Evolutionary conservation across 2,329 filamentous ascomycete species (phyloP), one percentile per base, ranked within the genome.

Genomic region (Cryphonectria radicalis): DNA sequence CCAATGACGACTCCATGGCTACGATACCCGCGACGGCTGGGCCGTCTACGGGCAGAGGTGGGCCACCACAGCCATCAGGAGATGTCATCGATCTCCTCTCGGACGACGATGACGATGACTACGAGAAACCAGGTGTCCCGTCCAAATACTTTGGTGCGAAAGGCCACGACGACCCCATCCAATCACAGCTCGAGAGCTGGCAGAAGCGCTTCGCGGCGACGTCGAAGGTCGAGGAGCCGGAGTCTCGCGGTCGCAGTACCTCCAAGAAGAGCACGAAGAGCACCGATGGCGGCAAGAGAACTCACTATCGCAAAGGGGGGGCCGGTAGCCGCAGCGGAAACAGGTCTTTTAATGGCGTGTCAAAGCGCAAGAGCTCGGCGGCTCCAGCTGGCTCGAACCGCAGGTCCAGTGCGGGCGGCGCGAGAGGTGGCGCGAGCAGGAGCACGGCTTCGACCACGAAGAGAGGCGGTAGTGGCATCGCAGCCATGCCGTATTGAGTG

Each of bases 71-170:
- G 63, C 76, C 79, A 40, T 50, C 67, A 19, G 42, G 46, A 28
- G 84, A 86, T 32, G 79, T 89, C 40, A 87, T 90, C 40, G 86
- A 90, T 73, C 81, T 91, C 35, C 84, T 89, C 73, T 86, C 84
- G 74, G 84, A 83, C 3, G 84, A 80, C 46, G 77, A 78, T 22
- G 75, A 76, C 7, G 79, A 79, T 19, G 77, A 79, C 0, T 76
- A 76, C 17, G 75, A 78, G 1, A 73, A 72, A 6, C 74, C 72
- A 11, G 76, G 81, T 22, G 81, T 82, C 68, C 76, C 81, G 40
- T 89, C 87, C 1, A 83, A 82, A 68, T 89, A 86, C 77, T 89
- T 88, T 72, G 75, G 76, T 50, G 72, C 63, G 35, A 63, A 32
- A 14, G 35, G 40, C 5, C 59, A 40, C 6, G 59, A 66, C 19